A percentile compares a stretch with the other conserved stretches of the same genome.
These are phyloP conservation scores for Crepidotus variabilis DNA, from an alignment of 768 basidiomycete genomes.

Conservation along the genomic window DNA sequence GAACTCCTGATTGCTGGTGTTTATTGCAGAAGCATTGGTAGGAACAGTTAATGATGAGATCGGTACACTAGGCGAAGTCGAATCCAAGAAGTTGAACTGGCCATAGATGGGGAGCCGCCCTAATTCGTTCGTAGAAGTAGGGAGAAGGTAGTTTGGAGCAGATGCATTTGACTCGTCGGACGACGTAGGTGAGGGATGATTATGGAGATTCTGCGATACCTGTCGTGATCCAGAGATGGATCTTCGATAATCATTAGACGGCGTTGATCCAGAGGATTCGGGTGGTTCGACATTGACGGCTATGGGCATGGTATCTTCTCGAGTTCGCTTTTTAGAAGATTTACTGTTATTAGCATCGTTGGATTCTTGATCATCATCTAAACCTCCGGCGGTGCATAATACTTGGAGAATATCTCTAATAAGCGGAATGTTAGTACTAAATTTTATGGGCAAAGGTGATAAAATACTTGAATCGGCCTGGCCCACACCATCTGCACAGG, in stretches of 20 bases:
- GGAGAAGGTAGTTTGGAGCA: too few relatives aligned
- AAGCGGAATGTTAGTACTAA: constrained; percentile 26
- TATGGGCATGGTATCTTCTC: constrained; percentile 4
- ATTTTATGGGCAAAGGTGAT: constrained; percentile 6
- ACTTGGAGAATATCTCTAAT: constrained; percentile 28
- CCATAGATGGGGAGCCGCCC: constrained; percentile 37
- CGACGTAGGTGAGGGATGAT: constrained; percentile 5
- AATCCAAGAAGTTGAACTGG: too few relatives aligned
- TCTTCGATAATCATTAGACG: constrained; percentile 15
- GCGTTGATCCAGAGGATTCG: constrained; percentile 8
- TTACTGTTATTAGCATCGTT: background rate
- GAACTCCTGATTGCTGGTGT: background rate
- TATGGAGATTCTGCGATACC: constrained; percentile 16
- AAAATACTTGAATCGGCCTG: constrained; percentile 37
- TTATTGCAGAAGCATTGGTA: background rate
- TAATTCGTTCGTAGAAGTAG: constrained; percentile 47
- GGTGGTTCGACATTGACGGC: background rate
- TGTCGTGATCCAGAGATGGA: constrained; percentile 24
- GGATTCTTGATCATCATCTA: constrained; percentile 1
- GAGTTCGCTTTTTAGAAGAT: constrained; percentile 8
- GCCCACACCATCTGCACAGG: constrained; percentile 33
- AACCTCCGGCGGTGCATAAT: constrained; percentile 2
- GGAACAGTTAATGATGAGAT: constrained; percentile 8
- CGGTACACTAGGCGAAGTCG: background rate
- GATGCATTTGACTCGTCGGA: background rate